Evolutionary conservation across 495 filamentous ascomycete genomes (phyloP).

Genomic region (Xylaria curta): DNA sequence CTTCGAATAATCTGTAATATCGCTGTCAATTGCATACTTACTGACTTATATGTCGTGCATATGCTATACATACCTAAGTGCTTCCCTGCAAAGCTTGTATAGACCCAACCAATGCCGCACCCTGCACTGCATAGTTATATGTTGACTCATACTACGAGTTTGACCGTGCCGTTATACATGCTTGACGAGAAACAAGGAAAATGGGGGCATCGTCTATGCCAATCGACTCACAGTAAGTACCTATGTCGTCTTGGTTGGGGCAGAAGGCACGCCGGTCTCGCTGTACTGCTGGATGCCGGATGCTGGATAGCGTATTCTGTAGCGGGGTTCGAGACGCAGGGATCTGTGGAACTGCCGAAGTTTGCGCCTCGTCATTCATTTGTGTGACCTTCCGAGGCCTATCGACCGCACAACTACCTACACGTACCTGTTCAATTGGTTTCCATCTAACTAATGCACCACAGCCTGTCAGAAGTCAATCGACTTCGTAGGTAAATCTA

Average conservation of each 20-base stretch:
- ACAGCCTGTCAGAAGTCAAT: background rate
- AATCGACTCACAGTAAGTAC: background rate
- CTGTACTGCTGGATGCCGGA: background rate
- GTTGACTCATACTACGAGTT: background rate
- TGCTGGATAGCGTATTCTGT: background rate
- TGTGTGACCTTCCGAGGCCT: background rate
- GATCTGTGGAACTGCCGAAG: conserved; percentile 17
- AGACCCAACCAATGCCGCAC: background rate
- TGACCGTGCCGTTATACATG: background rate
- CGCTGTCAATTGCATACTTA: background rate
- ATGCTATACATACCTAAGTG: background rate
- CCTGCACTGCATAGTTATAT: background rate
- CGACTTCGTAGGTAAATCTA: background rate
- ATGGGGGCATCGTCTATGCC: background rate
- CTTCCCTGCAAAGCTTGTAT: background rate
- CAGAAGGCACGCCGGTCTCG: conserved; percentile 2
- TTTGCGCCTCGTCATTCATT: conserved; percentile 11
- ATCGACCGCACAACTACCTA: background rate
- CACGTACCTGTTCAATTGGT: too few relatives aligned
- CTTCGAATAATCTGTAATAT: background rate
- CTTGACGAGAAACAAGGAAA: background rate
- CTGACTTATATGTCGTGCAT: background rate
- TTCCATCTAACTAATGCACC: background rate
- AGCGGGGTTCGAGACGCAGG: conserved; percentile 4
- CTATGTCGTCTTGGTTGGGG: background rate